phyloP scores from a whole-genome alignment of 2,329 filamentous ascomycete genomes.

The Diplodia scrobiculata region DNA sequence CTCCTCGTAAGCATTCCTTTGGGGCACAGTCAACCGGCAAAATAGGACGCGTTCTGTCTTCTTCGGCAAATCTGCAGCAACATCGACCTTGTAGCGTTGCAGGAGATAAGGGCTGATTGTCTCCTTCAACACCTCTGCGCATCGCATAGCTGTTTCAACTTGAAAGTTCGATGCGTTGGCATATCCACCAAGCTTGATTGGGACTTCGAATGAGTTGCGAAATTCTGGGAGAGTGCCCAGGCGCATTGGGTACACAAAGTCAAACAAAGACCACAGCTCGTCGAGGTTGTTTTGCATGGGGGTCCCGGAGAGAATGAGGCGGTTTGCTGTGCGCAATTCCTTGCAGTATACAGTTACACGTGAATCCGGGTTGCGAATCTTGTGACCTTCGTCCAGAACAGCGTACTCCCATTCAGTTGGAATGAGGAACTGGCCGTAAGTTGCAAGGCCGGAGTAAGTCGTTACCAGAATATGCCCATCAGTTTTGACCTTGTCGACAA shows the following conservation, averaged over 20 bases:
- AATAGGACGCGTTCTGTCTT: conserved; percentile 97
- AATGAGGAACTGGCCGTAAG: conserved; percentile 79
- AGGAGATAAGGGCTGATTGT: conserved; percentile 91
- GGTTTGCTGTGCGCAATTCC: conserved; percentile 83
- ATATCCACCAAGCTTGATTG: conserved; percentile 90
- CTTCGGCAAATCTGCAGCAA: conserved; percentile 88
- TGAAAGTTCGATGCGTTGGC: conserved; percentile 92
- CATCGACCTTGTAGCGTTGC: conserved; percentile 89
- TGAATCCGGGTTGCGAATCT: conserved; percentile 95
- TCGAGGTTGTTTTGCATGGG: conserved; percentile 97
- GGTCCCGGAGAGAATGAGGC: conserved; percentile 91
- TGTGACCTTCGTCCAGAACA: conserved; percentile 94
- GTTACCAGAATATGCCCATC: conserved; percentile 93
- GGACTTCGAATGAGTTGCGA: conserved; percentile 86
- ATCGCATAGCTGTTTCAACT: conserved; percentile 91
- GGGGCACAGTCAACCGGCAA: conserved; percentile 81
- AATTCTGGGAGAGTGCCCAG: conserved; percentile 90
- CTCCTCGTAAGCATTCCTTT: conserved; percentile 76
- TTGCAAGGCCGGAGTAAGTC: conserved; percentile 93
- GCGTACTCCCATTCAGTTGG: conserved; percentile 89
- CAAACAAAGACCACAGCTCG: conserved; percentile 95
- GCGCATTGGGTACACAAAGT: conserved; percentile 96
- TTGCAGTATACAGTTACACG: conserved; percentile 95
- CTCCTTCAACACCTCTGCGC: conserved; percentile 89
- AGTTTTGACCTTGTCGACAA: conserved; percentile 77